Percentiles rank a stretch among this genome's conserved stretches.
These are phyloP conservation scores for Onygenales sp. DNA, from an alignment of 2,329 filamentous ascomycete species.

Conservation along the genomic window DNA sequence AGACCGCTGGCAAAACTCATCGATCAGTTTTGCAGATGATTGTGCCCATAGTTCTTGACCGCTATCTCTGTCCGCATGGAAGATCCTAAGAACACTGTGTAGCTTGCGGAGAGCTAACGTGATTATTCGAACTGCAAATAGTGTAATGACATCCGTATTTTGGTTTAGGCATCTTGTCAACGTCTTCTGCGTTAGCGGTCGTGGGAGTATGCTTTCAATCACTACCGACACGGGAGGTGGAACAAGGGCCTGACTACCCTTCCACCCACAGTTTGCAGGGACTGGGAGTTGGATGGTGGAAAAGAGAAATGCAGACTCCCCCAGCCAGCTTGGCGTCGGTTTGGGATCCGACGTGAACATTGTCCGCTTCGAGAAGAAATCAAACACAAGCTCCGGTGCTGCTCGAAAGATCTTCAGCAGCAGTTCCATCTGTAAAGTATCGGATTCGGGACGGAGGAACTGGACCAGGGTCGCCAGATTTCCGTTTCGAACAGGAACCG, in stretches of 20 bases:
- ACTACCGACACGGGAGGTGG: constrained; percentile 72
- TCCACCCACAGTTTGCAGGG: constrained; percentile 61
- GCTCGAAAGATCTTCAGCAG: constrained; percentile 68
- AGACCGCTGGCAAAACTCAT: constrained; percentile 67
- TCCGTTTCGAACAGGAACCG: constrained; percentile 68
- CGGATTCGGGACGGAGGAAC: constrained; percentile 73
- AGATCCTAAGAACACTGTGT: constrained; percentile 51
- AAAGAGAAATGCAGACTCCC: constrained; percentile 82
- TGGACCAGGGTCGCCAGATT: constrained; percentile 70
- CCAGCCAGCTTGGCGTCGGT: constrained; percentile 86
- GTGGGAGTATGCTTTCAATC: constrained; percentile 78
- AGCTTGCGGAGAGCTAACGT: constrained; percentile 74
- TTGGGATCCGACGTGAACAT: constrained; percentile 86
- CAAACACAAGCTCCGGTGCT: constrained; percentile 76
- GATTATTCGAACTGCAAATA: constrained; percentile 75
- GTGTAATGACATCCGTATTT: constrained; percentile 67
- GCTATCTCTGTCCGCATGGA: constrained; percentile 40
- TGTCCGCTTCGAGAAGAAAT: constrained; percentile 74
- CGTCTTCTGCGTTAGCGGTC: constrained; percentile 69
- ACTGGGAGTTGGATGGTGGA: constrained; percentile 66
- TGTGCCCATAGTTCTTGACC: constrained; percentile 55
- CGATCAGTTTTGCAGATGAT: constrained; percentile 56
- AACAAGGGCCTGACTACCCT: constrained; percentile 49
- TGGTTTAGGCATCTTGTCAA: constrained; percentile 70
- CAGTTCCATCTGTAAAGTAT: constrained; percentile 69